Base-by-base conservation (phyloP, 164 flowering plant species). In the Aristolochia californica region DNA sequence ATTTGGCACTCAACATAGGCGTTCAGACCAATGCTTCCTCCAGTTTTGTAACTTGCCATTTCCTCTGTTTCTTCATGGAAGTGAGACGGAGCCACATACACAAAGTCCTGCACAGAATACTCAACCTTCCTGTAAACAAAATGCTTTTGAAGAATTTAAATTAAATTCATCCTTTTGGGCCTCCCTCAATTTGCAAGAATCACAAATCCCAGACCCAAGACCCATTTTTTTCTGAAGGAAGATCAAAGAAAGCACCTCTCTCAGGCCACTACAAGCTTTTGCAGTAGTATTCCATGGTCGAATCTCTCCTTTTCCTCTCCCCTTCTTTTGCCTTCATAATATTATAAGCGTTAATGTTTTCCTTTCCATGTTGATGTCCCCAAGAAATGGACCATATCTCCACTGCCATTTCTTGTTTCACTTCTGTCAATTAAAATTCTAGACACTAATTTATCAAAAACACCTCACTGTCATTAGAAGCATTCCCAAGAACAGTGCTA, bases 211-310 rank as follows among this genome's bases (percentile, higher is more conserved):
- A 72, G 75, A 58, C 11, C 97, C 99, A 55, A 80, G 75, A 48
- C 97, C 97, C 74, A 89, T 62, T 9, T 68, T 45, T n/a, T 16
- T 72, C 76, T 18, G 1, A 11, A 23, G 83, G 85, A 60, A 93
- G 76, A 59, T 71, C 58, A 57, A 82, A 68, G 72, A 89, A 87
- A 44, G 87, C 90, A 56, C 99, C 99, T 76, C 63, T 84, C 45
- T 85, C 86, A 55, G 97, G 95, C 71, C 75, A 82, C 62, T 93
- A 93, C 66, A 93, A 68, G 62, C 93, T 87, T 72, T 80, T 89
- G 66, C 97, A 93, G 59, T 78, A 85, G 64, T 83, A 93, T 53
- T 85, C 96, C 20, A 69, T 64, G 0, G 94, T 81, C 67, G 89
- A 60, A 28, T 90, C 95, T 59, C 80, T 81, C 53, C 38, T 75